phyloP scores from a whole-genome alignment of 352 stramenopile genomes.

The Globisporangium sylvaticum region DNA sequence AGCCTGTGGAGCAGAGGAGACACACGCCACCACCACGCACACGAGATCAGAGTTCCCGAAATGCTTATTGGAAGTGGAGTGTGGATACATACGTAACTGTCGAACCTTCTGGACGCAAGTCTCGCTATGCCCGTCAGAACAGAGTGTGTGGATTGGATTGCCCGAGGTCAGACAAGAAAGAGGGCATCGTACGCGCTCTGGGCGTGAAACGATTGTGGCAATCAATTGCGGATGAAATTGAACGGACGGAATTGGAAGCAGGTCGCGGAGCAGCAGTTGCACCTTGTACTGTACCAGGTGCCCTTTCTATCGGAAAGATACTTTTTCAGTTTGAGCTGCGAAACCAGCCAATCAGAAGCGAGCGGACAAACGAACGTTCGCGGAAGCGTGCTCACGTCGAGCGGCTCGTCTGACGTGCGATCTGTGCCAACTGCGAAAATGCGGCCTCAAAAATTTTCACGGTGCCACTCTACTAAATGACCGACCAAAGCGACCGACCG shows the following conservation, averaged over 20 bases:
- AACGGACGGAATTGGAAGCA: neutral
- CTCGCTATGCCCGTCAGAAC: neutral
- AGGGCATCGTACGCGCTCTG: neutral
- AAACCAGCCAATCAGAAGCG: neutral
- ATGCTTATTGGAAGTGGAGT: neutral
- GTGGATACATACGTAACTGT: neutral
- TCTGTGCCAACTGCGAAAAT: constrained; percentile 10
- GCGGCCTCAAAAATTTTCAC: constrained; percentile 3
- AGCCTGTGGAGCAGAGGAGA: neutral
- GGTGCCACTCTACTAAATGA: neutral
- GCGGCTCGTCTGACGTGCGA: neutral
- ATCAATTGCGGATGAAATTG: neutral
- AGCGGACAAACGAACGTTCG: neutral
- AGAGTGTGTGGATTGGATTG: too few relatives aligned
- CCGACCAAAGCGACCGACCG: neutral
- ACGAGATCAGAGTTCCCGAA: neutral
- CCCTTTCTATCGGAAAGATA: too few relatives aligned
- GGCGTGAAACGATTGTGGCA: neutral
- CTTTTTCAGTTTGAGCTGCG: neutral
- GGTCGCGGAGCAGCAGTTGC: neutral
- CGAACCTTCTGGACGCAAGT: neutral
- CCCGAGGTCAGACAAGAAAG: too few relatives aligned
- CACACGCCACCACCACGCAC: neutral
- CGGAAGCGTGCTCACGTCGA: neutral
- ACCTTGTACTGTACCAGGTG: neutral